Conservation (phyloP, 1,139 yeast species). For the Scheffersomyces titani region DNA sequence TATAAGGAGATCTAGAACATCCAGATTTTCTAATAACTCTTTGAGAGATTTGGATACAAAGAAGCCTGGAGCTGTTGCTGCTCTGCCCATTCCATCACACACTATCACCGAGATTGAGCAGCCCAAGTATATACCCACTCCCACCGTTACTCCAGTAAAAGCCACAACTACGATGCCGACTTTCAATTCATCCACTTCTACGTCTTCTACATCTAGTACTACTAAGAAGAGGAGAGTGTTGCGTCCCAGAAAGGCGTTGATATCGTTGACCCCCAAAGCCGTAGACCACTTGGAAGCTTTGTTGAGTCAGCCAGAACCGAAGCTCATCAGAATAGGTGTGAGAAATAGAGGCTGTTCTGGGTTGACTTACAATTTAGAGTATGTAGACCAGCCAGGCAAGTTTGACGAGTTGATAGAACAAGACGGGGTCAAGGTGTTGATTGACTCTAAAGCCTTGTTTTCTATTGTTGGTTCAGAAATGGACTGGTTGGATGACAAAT, state of each 20-base stretch:
- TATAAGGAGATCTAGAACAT: conserved; percentile 38
- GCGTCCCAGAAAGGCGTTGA: conserved; percentile 86
- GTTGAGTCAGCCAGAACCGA: conserved; percentile 79
- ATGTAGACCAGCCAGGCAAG: conserved; percentile 85
- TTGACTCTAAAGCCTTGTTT: conserved; percentile 93
- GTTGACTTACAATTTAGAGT: conserved; percentile 84
- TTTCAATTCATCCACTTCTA: conserved; percentile 7
- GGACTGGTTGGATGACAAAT: conserved; percentile 97
- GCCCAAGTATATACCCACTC: background rate
- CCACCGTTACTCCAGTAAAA: conserved; percentile 1
- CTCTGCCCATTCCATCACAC: background rate
- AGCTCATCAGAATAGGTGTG: conserved; percentile 91
- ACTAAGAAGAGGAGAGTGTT: conserved; percentile 65
- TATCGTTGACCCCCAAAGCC: conserved; percentile 75
- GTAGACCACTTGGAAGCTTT: conserved; percentile 66
- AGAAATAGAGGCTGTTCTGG: conserved; percentile 97
- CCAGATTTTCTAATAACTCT: conserved; percentile 30
- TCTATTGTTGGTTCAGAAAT: conserved; percentile 95
- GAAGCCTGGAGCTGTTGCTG: background rate
- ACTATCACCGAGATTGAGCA: conserved; percentile 1
- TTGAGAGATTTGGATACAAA: conserved; percentile 6
- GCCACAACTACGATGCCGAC: background rate
- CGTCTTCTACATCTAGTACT: conserved; percentile 11
- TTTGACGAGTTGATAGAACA: conserved; percentile 92
- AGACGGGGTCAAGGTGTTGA: conserved; percentile 89